Evolutionary conservation across 257 asterid species (phyloP).

Genomic region (Solanum chiquidenum): DNA sequence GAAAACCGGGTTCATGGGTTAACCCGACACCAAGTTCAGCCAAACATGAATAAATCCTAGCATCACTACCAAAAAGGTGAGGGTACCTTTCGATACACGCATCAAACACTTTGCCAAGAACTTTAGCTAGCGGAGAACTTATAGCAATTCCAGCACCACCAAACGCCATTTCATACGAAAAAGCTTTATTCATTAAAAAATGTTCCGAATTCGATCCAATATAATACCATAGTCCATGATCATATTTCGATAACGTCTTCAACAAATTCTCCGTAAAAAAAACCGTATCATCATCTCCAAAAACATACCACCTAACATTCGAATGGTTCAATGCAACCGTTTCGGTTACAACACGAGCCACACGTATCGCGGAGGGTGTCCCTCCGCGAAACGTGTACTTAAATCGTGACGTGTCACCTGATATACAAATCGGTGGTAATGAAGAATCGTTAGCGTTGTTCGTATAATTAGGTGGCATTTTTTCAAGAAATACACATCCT

Average conservation of each 20-base stretch:
- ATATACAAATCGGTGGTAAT: not conserved
- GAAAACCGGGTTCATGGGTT: conserved; percentile 67
- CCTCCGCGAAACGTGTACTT: not conserved
- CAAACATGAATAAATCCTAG: conserved; percentile 59
- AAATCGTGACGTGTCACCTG: not conserved
- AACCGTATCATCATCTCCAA: conserved; percentile 69
- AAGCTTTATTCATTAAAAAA: conserved; percentile 56
- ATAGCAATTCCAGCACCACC: conserved; percentile 79
- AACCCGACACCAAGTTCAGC: conserved; percentile 64
- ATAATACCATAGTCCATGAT: conserved; percentile 47
- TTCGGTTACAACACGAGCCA: not conserved
- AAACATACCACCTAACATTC: conserved; percentile 48
- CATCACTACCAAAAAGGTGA: conserved; percentile 75
- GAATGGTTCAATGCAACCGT: conserved; percentile 9
- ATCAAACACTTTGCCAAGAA: conserved; percentile 46
- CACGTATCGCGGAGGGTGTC: not conserved
- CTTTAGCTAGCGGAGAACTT: conserved; percentile 58
- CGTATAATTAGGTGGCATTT: not conserved
- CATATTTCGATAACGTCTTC: conserved; percentile 46
- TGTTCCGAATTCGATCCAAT: conserved; percentile 55
- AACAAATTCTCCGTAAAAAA: conserved; percentile 51
- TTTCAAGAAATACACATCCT: conserved; percentile 74
- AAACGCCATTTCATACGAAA: conserved; percentile 61
- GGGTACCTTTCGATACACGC: conserved; percentile 58
- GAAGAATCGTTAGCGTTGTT: not conserved